phyloP scores from a whole-genome alignment of 257 asterid species.

The Gardenia jasminoides region DNA sequence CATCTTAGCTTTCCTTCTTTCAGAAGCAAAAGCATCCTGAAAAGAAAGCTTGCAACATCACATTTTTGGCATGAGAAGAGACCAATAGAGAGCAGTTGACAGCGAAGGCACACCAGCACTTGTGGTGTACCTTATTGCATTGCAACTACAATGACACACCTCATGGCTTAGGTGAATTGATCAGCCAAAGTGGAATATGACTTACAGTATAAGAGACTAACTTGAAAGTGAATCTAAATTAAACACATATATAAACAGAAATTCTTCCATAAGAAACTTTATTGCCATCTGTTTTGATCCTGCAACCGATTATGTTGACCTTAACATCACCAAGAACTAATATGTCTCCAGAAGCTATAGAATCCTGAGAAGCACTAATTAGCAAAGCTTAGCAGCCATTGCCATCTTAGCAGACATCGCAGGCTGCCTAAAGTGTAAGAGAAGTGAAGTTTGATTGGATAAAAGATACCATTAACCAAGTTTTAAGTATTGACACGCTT shows the following conservation, averaged over 20 bases:
- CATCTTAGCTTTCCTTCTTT: conserved; percentile 99
- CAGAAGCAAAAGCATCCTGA: conserved; percentile 95
- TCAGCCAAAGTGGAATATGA: background rate
- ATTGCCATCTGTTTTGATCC: background rate
- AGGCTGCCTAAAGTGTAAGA: background rate
- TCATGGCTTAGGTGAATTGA: background rate
- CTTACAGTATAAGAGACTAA: background rate
- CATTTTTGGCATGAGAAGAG: too few relatives aligned
- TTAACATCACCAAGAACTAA: background rate
- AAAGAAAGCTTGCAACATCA: background rate
- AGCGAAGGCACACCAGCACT: background rate
- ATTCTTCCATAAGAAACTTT: background rate
- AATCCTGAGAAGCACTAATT: background rate
- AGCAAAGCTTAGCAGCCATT: background rate
- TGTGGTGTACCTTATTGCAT: background rate
- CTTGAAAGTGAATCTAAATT: background rate
- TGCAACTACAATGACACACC: background rate
- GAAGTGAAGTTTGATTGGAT: background rate
- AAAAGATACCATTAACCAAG: background rate
- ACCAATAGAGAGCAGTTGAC: background rate
- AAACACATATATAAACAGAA: background rate
- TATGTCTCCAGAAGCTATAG: background rate
- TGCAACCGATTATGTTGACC: background rate
- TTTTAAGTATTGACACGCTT: too few relatives aligned
- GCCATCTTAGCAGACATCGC: background rate